Evolutionary conservation across 2,329 filamentous ascomycete species (phyloP).

Genomic region (Magnaporthiopsis rhizophila): DNA sequence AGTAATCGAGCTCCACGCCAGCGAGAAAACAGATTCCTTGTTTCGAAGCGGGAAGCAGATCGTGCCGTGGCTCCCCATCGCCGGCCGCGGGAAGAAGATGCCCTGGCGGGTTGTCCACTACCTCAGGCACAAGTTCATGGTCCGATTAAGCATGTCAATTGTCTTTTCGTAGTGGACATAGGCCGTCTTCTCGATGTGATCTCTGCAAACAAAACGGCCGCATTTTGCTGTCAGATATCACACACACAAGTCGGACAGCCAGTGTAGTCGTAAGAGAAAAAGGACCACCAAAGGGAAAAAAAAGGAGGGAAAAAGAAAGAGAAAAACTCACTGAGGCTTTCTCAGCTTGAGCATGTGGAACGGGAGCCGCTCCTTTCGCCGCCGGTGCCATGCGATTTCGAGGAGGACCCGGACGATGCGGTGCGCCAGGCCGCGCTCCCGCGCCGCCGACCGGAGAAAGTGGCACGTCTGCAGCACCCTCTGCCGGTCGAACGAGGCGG

Average conservation of each 20-base stretch:
- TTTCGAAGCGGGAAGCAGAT: not conserved
- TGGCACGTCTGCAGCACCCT: conserved; percentile 57
- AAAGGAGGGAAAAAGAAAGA: not conserved
- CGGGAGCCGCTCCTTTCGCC: conserved; percentile 5
- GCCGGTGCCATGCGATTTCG: conserved; percentile 34
- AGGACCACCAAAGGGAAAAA: no score
- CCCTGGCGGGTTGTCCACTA: conserved; percentile 19
- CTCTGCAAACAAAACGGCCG: not conserved
- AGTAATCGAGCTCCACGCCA: not conserved
- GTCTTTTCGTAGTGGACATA: conserved; percentile 62
- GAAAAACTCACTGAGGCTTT: not conserved
- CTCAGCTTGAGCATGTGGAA: not conserved
- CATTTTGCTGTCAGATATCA: not conserved
- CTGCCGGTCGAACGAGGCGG: conserved; percentile 35
- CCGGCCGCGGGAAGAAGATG: no score
- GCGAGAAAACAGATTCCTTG: not conserved
- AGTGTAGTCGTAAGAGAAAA: not conserved
- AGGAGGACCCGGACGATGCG: conserved; percentile 62
- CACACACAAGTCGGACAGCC: not conserved
- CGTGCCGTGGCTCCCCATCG: not conserved
- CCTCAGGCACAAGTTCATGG: conserved; percentile 58
- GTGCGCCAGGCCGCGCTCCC: conserved; percentile 61
- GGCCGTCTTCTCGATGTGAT: conserved; percentile 21
- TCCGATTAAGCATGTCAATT: conserved; percentile 65
- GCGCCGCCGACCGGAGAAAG: conserved; percentile 60